Evolutionary conservation across 768 basidiomycete genomes (phyloP).

Genomic region (Tylopilus vinaceipallidus): DNA sequence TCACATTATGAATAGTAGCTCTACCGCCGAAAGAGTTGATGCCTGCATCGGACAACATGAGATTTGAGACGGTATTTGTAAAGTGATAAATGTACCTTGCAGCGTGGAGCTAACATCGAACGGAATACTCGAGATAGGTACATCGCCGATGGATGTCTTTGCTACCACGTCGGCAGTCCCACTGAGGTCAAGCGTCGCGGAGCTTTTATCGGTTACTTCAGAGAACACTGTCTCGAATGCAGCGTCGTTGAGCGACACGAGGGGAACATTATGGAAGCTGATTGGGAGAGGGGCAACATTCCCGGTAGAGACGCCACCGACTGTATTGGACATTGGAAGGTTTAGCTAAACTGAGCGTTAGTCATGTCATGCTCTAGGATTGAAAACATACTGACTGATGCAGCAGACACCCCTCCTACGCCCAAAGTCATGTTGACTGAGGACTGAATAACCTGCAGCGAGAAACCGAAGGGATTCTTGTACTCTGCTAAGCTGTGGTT

Average conservation of each 20-base stretch:
- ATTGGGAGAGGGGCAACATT: constrained; percentile 60
- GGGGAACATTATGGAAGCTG: constrained; percentile 52
- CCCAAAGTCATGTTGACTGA: constrained; percentile 54
- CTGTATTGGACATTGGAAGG: constrained; percentile 46
- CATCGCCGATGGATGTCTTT: constrained; percentile 60
- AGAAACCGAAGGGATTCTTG: constrained; percentile 77
- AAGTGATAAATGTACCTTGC: constrained; percentile 39
- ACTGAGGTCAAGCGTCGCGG: constrained; percentile 46
- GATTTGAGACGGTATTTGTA: neutral
- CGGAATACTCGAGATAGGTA: constrained; percentile 62
- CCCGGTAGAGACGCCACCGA: constrained; percentile 68
- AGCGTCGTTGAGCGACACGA: constrained; percentile 51
- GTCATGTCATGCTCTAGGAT: neutral
- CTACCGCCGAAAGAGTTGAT: constrained; percentile 58
- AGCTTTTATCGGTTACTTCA: constrained; percentile 49
- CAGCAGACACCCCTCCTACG: constrained; percentile 47
- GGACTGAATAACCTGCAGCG: constrained; percentile 58
- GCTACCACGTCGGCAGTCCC: constrained; percentile 60
- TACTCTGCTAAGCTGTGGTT: constrained; percentile 54
- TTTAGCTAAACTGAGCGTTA: constrained; percentile 38
- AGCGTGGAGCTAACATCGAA: constrained; percentile 59
- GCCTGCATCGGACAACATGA: constrained; percentile 33
- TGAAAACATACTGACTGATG: constrained; percentile 40
- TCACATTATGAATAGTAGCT: constrained; percentile 53
- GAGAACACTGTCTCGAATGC: constrained; percentile 60